Evolutionary conservation across 2,329 filamentous ascomycete genomes (phyloP).

Genomic region (Sporothrix pseudoabietina): DNA sequence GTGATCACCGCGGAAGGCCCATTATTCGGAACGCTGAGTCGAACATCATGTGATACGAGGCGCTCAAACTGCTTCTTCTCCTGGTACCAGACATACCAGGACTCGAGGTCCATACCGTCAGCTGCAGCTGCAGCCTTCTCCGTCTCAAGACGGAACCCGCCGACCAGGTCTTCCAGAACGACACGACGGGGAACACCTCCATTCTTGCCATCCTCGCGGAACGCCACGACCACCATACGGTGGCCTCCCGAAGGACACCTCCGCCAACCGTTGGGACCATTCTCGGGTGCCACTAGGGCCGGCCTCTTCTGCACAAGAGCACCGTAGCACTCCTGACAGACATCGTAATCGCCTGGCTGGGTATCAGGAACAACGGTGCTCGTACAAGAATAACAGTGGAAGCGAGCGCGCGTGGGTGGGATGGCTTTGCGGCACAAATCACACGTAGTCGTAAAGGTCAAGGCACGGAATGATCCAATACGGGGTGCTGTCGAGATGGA

Average conservation of each 20-base stretch:
- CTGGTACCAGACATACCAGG: conserved; percentile 39
- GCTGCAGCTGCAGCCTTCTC: conserved; percentile 49
- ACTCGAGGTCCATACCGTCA: conserved; percentile 28
- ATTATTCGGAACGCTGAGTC: conserved; percentile 41
- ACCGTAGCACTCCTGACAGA: conserved; percentile 78
- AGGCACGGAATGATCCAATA: conserved; percentile 62
- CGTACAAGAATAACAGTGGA: conserved; percentile 78
- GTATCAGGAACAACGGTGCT: conserved; percentile 52
- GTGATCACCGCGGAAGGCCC: background rate
- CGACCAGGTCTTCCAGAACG: conserved; percentile 72
- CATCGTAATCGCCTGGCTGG: conserved; percentile 75
- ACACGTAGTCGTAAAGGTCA: conserved; percentile 75
- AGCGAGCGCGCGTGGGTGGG: conserved; percentile 66
- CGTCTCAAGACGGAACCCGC: conserved; percentile 69
- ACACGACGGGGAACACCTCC: conserved; percentile 67
- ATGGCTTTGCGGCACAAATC: conserved; percentile 77
- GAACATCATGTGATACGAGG: conserved; percentile 56
- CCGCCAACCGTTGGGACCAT: conserved; percentile 80
- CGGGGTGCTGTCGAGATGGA: conserved; percentile 50
- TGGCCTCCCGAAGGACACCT: conserved; percentile 73
- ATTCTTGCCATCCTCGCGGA: conserved; percentile 57
- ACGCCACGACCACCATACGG: conserved; percentile 80
- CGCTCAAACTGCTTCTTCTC: conserved; percentile 47
- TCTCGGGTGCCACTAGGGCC: conserved; percentile 67
- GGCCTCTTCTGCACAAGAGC: conserved; percentile 43